Base-by-base conservation (phyloP, 768 basidiomycete species). In the Tulasnella sp. region DNA sequence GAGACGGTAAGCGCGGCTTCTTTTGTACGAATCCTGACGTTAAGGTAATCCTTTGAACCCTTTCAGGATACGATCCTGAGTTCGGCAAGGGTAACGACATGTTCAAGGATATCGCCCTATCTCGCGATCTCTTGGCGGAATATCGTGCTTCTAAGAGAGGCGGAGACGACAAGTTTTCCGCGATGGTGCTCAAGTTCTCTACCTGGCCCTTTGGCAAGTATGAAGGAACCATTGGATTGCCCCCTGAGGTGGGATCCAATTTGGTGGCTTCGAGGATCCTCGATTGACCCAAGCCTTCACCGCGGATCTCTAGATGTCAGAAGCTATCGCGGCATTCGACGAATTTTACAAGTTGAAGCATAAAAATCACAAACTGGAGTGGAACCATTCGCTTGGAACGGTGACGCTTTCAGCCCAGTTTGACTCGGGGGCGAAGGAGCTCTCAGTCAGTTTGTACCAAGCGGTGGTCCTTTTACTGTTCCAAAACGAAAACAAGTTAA, bases 21-120 rank as follows among this genome's bases (percentile, higher is more conserved):
- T 13, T 15, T 13, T 16, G 3, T 18, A 44, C 15, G 16, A 44
- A 44, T 18, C 44, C 44, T 44, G 44, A 18, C 44, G 44, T 7
- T 44, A 44, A 42, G 44, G 44, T 44, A n/a, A 46, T 35, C 10
- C 48, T 67, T 10, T 16, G 10, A 57, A 39, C 39, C 76, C 57
- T 55, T 76, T 70, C 82, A 97, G 97, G 92, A 74, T 97, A 96
- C 81, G 98, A 99, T 83, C 93, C 96, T 15, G 96, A 97, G 79
- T 99, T 99, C 82, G 93, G 92, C 10, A 93, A 92, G 85, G 95
- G 95, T 73, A 94, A 95, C 81, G 90, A 94, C 55, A 97, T 99
- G 97, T 97, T 98, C 86, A 95, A 91, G 79, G 96, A 97, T 82
- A 85, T 97, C 3, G 89, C 89, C 0, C 85, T 94, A 23, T 96